phyloP scores from a whole-genome alignment of 306 rosid genomes.

The Betula pendula region DNA sequence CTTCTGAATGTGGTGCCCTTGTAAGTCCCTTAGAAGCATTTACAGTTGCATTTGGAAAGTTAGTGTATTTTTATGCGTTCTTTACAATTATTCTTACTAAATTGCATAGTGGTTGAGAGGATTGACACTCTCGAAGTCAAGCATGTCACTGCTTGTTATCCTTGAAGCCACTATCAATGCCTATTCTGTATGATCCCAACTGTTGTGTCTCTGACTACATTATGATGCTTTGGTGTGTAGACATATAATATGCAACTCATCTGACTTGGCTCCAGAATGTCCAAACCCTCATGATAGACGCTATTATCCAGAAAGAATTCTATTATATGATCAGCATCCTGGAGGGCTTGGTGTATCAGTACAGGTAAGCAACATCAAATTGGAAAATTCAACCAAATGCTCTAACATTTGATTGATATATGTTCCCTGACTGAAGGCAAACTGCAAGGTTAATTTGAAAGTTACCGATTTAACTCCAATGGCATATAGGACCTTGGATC shows the following conservation, averaged over 20 bases:
- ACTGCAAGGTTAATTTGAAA: background rate
- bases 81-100: constrained; percentile 1
- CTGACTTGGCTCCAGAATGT: constrained; percentile 91
- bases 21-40: constrained; percentile 52
- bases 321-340: constrained; percentile 79
- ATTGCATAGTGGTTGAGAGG: constrained; percentile 15
- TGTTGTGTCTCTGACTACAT: constrained; percentile 24
- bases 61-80: constrained; percentile 3
- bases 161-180: constrained; percentile 1
- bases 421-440: background rate
- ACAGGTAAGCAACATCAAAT: constrained; percentile 50
- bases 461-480: background rate
- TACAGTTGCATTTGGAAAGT: constrained; percentile 7
- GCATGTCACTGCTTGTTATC: constrained; percentile 7
- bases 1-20: constrained; percentile 83
- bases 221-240: constrained; percentile 44
- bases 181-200: constrained; percentile 8
- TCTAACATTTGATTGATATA: background rate
- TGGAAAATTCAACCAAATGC: background rate
- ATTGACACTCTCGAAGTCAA: constrained; percentile 4
- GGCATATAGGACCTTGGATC: background rate
- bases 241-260: constrained; percentile 70
- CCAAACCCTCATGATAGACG: constrained; percentile 73
- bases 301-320: constrained; percentile 80
- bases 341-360: constrained; percentile 82